Conservation (phyloP, 78 protist genomes). For the Blattamonas nauphoetae region DNA sequence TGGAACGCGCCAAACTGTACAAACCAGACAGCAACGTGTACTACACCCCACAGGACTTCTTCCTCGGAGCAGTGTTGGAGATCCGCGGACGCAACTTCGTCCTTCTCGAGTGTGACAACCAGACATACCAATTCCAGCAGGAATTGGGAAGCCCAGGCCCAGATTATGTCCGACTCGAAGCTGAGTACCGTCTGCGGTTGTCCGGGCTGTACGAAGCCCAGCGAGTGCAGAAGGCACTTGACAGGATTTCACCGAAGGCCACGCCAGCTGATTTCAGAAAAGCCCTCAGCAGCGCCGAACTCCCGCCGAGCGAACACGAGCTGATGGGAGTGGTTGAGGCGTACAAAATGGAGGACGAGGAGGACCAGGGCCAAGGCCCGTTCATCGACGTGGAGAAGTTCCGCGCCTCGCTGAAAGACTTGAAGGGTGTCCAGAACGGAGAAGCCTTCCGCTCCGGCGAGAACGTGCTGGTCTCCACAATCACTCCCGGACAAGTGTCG, state of each 20-base stretch:
- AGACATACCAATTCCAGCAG: not conserved
- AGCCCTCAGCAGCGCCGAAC: not conserved
- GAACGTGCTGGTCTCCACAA: not conserved
- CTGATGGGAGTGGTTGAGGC: not conserved
- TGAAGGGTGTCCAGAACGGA: not conserved
- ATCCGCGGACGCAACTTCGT: not conserved
- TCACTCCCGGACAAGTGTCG: not conserved
- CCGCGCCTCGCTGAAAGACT: not conserved
- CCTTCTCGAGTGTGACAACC: slow-evolving; percentile 5
- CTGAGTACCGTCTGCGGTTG: not conserved
- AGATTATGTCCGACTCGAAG: not conserved
- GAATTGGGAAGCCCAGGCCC: not conserved
- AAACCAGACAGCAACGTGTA: not conserved
- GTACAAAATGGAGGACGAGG: not conserved
- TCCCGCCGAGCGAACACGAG: not conserved
- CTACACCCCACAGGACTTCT: slow-evolving; percentile 1
- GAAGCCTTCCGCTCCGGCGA: not conserved
- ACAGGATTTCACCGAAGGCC: not conserved
- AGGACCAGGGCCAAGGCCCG: not conserved
- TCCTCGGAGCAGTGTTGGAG: slow-evolving; percentile 11
- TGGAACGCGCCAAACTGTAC: not conserved
- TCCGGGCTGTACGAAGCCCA: not conserved
- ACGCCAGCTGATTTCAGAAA: not conserved
- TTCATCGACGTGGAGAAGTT: not conserved
- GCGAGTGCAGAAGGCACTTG: not conserved